These are phyloP conservation scores for Psilocybe cubensis DNA, from an alignment of 768 basidiomycete genomes.

Conservation along the genomic window DNA sequence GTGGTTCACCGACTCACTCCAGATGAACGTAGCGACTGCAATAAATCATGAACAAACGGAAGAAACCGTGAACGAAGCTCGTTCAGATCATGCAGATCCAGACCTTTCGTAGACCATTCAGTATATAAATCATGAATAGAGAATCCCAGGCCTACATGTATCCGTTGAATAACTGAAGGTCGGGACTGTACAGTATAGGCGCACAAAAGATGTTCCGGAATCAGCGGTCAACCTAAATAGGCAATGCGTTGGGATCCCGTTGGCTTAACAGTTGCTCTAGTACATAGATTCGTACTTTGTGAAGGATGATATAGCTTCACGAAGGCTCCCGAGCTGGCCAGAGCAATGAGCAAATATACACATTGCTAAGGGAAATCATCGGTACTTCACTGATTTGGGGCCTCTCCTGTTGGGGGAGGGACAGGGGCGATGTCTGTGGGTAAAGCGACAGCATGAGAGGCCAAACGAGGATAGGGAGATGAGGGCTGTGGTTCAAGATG, in stretches of 20 bases:
- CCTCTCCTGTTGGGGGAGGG: conserved; percentile 14
- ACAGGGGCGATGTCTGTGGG: conserved; percentile 6
- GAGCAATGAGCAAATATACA: background rate
- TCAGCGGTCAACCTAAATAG: conserved; percentile 47
- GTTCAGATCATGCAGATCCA: conserved; percentile 72
- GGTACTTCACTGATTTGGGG: conserved; percentile 8
- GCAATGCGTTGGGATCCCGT: background rate
- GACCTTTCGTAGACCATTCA: conserved; percentile 30
- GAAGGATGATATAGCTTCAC: conserved; percentile 64
- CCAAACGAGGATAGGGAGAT: background rate
- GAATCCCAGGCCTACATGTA: conserved; percentile 46
- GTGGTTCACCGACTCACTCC: conserved; percentile 47
- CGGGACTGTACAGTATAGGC: conserved; percentile 68
- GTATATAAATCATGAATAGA: background rate
- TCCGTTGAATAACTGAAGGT: conserved; percentile 65
- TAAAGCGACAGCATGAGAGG: conserved; percentile 12
- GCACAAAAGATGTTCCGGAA: conserved; percentile 50
- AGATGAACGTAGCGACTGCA: conserved; percentile 59
- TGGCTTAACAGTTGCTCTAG: background rate
- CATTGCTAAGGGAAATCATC: background rate
- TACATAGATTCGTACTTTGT: conserved; percentile 48
- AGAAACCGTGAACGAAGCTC: conserved; percentile 65
- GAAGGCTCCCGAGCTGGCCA: conserved; percentile 50
- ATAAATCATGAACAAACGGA: conserved; percentile 63
- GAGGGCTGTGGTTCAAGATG: conserved; percentile 9